Conservation (phyloP, 768 basidiomycete species). For the Calocybe gangraenosa region DNA sequence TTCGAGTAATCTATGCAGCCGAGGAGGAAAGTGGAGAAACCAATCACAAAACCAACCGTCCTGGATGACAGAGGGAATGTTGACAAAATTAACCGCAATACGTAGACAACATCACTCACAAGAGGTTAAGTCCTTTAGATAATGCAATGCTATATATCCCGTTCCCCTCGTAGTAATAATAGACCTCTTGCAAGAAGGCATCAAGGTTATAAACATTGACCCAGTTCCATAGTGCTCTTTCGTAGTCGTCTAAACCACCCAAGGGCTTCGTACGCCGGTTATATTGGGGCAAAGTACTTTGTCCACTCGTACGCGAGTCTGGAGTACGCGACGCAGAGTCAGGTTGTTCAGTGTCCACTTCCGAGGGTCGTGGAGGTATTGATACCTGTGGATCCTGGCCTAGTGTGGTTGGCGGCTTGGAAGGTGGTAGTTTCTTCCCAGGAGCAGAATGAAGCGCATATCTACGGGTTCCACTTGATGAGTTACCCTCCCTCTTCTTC, state of each 20-base stretch:
- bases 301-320: slow-evolving; percentile 15
- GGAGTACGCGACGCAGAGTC: slow-evolving; percentile 18
- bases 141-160: slow-evolving; percentile 95
- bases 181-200: slow-evolving; percentile 91
- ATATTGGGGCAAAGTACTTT: slow-evolving; percentile 25
- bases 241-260: slow-evolving; percentile 77
- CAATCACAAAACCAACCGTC: slow-evolving; percentile 96
- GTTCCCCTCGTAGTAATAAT: slow-evolving; percentile 94
- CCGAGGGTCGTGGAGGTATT: slow-evolving; percentile 63
- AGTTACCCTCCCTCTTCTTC: slow-evolving; percentile 18
- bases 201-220: slow-evolving; percentile 98
- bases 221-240: slow-evolving; percentile 97
- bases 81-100: slow-evolving; percentile 18
- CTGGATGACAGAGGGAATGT: no score
- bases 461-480: slow-evolving; percentile 26
- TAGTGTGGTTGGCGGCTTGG: slow-evolving; percentile 26
- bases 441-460: slow-evolving; percentile 52
- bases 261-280: slow-evolving; percentile 41
- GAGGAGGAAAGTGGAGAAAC: slow-evolving; percentile 94
- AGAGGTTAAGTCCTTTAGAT: slow-evolving; percentile 84
- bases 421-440: slow-evolving; percentile 36
- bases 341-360: slow-evolving; percentile 40
- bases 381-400: slow-evolving; percentile 34
- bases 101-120: slow-evolving; percentile 54
- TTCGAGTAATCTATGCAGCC: slow-evolving; percentile 93